phyloP scores from a whole-genome alignment of 1,284 basidiomycete genomes.

The Pseudozyma sp. region DNA sequence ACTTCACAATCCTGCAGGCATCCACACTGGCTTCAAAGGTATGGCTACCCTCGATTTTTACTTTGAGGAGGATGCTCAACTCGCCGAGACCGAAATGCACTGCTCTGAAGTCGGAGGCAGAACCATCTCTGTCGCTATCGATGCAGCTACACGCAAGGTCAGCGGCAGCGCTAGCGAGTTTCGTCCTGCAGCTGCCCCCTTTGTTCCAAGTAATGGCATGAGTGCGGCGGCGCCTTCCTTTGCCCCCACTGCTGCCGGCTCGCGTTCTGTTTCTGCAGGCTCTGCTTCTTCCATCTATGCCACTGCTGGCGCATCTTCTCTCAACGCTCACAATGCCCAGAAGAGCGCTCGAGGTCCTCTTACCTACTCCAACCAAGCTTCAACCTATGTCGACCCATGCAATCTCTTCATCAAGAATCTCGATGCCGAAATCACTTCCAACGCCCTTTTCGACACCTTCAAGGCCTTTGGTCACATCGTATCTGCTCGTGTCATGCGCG shows the following conservation, averaged over 20 bases:
- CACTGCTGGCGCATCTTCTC: conserved; percentile 13
- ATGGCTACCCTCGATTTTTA: conserved; percentile 59
- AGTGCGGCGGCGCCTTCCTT: conserved; percentile 56
- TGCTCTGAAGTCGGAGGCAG: conserved; percentile 58
- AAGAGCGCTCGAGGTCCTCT: conserved; percentile 25
- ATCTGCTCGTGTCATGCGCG: conserved; percentile 92
- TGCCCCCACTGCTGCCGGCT: conserved; percentile 29
- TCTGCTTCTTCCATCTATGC: conserved; percentile 55
- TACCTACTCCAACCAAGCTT: conserved; percentile 54
- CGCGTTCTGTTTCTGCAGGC: conserved; percentile 42
- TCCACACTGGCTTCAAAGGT: conserved; percentile 62
- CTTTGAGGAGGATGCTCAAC: conserved; percentile 53
- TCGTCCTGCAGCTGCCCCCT: conserved; percentile 48
- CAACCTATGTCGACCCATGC: conserved; percentile 62
- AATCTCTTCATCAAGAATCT: conserved; percentile 67
- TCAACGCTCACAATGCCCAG: conserved; percentile 17
- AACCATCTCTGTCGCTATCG: conserved; percentile 59
- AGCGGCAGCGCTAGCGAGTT: conserved; percentile 46
- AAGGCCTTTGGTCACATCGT: conserved; percentile 63
- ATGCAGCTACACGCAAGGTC: conserved; percentile 36
- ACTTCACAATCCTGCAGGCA: conserved; percentile 54
- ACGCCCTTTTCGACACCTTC: conserved; percentile 56
- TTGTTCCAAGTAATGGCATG: conserved; percentile 49
- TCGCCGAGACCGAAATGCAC: conserved; percentile 58
- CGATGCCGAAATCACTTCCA: conserved; percentile 48